These are phyloP conservation scores for Colletotrichum cereale DNA, from an alignment of 2,329 filamentous ascomycete species.

Conservation along the genomic window DNA sequence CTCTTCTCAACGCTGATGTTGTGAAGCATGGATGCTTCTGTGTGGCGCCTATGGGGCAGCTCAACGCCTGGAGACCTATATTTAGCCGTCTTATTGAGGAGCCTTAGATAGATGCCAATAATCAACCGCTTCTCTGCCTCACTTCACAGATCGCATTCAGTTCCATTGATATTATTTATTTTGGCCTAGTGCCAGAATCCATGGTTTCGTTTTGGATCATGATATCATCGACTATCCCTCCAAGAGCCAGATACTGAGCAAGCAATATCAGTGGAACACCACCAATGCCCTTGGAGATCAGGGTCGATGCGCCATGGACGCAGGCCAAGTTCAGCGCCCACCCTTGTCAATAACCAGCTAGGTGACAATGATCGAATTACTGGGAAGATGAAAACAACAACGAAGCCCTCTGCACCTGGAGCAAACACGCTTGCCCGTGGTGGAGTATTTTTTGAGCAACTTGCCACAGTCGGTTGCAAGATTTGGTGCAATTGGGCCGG, in stretches of 20 bases:
- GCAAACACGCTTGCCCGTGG: neutral
- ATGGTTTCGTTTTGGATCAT: neutral
- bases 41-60: too few species aligned
- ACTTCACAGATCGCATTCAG: too few species aligned
- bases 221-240: neutral
- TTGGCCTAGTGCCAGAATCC: neutral
- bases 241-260: neutral
- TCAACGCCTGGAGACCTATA: too few species aligned
- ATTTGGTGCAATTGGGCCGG: neutral
- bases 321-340: neutral
- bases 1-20: slow-evolving; percentile 4
- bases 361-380: neutral
- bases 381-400: neutral
- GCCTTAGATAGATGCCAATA: too few species aligned
- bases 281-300: neutral
- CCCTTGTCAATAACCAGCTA: neutral
- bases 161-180: neutral
- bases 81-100: too few species aligned
- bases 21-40: too few species aligned
- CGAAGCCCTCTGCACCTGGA: neutral
- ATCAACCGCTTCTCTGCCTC: too few species aligned
- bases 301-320: neutral
- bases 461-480: neutral
- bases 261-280: neutral
- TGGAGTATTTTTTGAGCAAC: neutral